These are phyloP conservation scores for Hygrocybe punicea DNA, from an alignment of 768 basidiomycete genomes.

Conservation along the genomic window DNA sequence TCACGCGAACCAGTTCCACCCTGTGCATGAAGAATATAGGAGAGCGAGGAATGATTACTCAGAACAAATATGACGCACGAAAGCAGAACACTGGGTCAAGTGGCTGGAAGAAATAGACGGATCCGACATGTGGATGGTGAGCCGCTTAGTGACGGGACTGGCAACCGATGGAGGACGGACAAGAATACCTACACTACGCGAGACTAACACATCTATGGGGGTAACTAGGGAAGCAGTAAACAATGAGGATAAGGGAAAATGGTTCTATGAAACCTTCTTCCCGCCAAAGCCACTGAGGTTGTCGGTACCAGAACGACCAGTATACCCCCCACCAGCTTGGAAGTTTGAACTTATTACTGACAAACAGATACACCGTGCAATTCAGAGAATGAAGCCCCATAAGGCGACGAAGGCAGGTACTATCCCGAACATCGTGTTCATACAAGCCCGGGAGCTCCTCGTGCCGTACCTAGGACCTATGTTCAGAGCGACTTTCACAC, in stretches of 20 bases:
- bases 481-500: constrained; percentile 33
- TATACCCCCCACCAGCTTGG: constrained; percentile 27
- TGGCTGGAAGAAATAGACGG: not conserved
- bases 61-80: not conserved
- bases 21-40: not conserved
- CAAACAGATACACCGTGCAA: constrained; percentile 23
- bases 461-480: constrained; percentile 24
- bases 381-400: constrained; percentile 29
- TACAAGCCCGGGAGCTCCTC: constrained; percentile 20
- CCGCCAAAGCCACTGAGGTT: constrained; percentile 9
- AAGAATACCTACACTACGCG: not conserved
- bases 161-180: constrained; percentile 5
- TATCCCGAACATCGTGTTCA: constrained; percentile 26
- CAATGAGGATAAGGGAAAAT: constrained; percentile 4
- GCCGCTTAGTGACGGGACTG: constrained; percentile 1
- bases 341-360: constrained; percentile 18
- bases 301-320: constrained; percentile 3
- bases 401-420: constrained; percentile 38
- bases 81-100: constrained; percentile 17
- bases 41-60: constrained; percentile 4
- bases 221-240: constrained; percentile 1
- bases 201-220: not conserved
- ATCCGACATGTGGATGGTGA: constrained; percentile 13
- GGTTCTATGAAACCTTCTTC: constrained; percentile 28
- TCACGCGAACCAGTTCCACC: not conserved